A percentile compares a stretch with the other conserved stretches of the same genome.
phyloP scores from a whole-genome alignment of 2,329 filamentous ascomycete species.

The Aspergillus glaucus region DNA sequence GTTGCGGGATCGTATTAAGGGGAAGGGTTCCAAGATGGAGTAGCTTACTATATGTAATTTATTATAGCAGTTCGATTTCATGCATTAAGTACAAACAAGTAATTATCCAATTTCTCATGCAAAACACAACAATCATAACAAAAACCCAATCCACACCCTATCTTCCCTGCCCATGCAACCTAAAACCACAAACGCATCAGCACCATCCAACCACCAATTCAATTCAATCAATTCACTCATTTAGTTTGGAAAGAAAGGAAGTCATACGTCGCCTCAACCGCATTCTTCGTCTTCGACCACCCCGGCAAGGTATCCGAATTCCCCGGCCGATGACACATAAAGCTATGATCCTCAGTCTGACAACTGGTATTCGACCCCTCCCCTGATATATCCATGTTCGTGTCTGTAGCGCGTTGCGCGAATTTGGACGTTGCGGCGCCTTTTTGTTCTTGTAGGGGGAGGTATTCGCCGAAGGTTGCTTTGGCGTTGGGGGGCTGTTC shows the following conservation, averaged over 20 bases:
- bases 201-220: not conserved
- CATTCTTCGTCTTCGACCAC: constrained; percentile 22
- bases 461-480: constrained; percentile 21
- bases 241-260: constrained; percentile 1
- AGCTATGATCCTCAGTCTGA: constrained; percentile 27
- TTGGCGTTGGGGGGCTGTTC: constrained; percentile 16
- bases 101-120: not conserved
- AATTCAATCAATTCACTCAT: not conserved
- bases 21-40: constrained; percentile 37
- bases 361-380: constrained; percentile 7
- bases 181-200: not conserved
- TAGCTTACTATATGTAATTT: constrained; percentile 12
- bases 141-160: not conserved
- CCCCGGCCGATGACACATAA: constrained; percentile 23
- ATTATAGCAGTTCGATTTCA: not conserved
- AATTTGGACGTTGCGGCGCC: constrained; percentile 15
- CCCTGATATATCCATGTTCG: not conserved
- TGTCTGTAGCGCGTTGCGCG: constrained; percentile 6
- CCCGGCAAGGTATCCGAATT: constrained; percentile 23
- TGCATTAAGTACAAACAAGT: not conserved
- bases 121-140: constrained; percentile 1
- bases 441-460: constrained; percentile 25
- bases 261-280: constrained; percentile 5
- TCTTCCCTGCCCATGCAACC: constrained; percentile 2
- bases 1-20: constrained; percentile 30